phyloP scores from a whole-genome alignment of 306 rosid species.

The Sindora glabra region DNA sequence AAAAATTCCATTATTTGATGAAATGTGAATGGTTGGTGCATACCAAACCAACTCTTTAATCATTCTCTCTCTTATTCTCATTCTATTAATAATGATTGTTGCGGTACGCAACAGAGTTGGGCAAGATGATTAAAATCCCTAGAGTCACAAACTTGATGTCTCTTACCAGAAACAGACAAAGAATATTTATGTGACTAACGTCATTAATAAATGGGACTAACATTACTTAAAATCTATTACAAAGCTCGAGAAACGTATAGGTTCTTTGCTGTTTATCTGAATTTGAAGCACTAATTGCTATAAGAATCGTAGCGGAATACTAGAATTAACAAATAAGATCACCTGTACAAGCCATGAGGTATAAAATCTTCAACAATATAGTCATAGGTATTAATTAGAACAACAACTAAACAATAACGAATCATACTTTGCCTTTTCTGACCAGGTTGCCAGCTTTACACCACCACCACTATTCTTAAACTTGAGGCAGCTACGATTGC shows the following conservation, averaged over 20 bases:
- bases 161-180: too few species aligned
- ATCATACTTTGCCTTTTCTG: constrained; percentile 10
- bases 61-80: too few species aligned
- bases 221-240: neutral
- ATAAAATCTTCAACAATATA: constrained; percentile 12
- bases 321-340: constrained; percentile 23
- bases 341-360: constrained; percentile 46
- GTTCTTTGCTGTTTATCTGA: too few species aligned
- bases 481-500: constrained; percentile 11
- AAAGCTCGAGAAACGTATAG: neutral
- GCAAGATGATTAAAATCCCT: too few species aligned
- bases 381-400: constrained; percentile 13
- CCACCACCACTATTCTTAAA: constrained; percentile 12
- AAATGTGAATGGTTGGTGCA: too few species aligned
- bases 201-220: too few species aligned
- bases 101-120: too few species aligned
- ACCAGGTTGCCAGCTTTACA: constrained; percentile 21
- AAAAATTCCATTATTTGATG: too few species aligned
- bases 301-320: constrained; percentile 17
- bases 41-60: too few species aligned
- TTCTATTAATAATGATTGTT: too few species aligned
- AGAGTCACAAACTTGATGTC: too few species aligned
- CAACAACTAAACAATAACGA: constrained; percentile 24
- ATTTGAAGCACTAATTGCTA: neutral
- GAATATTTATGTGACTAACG: too few species aligned